These are phyloP conservation scores for Xerocomellus amylosporus DNA, from an alignment of 768 basidiomycete species.

Conservation along the genomic window DNA sequence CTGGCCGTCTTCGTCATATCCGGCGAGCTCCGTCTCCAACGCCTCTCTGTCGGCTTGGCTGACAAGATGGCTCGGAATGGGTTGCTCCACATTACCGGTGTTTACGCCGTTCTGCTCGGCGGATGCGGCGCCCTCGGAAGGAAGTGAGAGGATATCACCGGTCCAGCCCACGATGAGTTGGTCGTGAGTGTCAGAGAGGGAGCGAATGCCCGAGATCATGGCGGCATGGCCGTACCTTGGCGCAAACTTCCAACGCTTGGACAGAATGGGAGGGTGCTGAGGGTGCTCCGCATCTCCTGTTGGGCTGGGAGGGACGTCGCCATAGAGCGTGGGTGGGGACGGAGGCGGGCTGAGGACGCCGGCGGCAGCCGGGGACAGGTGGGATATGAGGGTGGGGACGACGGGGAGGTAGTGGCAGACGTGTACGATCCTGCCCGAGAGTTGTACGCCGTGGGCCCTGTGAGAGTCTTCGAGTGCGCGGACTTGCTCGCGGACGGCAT, in stretches of 20 bases:
- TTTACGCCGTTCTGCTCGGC: slow-evolving; percentile 23
- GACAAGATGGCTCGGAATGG: slow-evolving; percentile 50
- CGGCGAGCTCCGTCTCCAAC: slow-evolving; percentile 61
- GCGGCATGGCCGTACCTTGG: slow-evolving; percentile 89
- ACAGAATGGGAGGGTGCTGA: slow-evolving; percentile 16
- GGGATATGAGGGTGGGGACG: slow-evolving; percentile 55
- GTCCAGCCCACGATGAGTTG: slow-evolving; percentile 94
- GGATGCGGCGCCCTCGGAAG: slow-evolving; percentile 31
- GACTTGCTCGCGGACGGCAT: slow-evolving; percentile 73
- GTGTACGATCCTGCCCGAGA: slow-evolving; percentile 89
- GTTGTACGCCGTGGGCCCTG: slow-evolving; percentile 60
- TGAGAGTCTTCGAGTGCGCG: slow-evolving; percentile 69
- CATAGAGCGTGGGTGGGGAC: slow-evolving; percentile 63
- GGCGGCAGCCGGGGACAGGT: slow-evolving; percentile 29
- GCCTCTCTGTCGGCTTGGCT: slow-evolving; percentile 60
- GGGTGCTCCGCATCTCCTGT: slow-evolving; percentile 8
- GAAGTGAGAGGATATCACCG: slow-evolving; percentile 68
- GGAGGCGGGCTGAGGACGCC: slow-evolving; percentile 72
- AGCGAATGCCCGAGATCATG: slow-evolving; percentile 91
- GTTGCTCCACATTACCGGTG: slow-evolving; percentile 28
- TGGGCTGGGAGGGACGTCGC: slow-evolving; percentile 45
- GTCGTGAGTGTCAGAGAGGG: slow-evolving; percentile 78
- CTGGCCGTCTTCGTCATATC: slow-evolving; percentile 42
- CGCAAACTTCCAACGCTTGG: slow-evolving; percentile 64
- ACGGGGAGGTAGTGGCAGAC: slow-evolving; percentile 90